Conservation (phyloP, 148 eudicot species). For the Nepenthes gracilis region DNA sequence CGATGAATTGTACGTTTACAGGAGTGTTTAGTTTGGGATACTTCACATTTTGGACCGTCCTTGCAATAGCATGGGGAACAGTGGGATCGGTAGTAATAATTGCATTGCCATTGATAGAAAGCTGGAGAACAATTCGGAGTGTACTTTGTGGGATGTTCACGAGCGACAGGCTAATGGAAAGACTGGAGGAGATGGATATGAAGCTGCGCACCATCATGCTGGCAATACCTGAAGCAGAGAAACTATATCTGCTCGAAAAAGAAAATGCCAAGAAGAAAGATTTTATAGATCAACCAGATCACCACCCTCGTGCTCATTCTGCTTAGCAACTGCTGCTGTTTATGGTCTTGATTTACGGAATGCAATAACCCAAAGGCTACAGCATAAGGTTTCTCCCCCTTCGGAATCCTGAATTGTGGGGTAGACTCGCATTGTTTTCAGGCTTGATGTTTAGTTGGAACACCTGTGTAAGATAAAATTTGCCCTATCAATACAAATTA, state of each 20-base stretch:
- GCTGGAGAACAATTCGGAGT: constrained; percentile 65
- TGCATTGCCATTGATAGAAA: constrained; percentile 66
- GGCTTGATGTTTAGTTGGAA: too few species aligned
- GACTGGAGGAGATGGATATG: constrained; percentile 50
- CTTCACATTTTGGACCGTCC: constrained; percentile 80
- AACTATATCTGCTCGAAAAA: constrained; percentile 50
- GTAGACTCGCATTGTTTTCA: too few species aligned
- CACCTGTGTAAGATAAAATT: too few species aligned
- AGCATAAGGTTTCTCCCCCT: too few species aligned
- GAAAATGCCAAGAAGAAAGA: constrained; percentile 54
- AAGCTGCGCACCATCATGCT: constrained; percentile 49
- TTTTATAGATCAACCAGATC: constrained; percentile 10
- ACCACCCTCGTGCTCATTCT: not conserved
- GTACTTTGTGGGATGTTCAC: constrained; percentile 68
- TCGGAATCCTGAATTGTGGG: too few species aligned
- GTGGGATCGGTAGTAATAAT: constrained; percentile 77
- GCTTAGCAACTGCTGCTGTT: constrained; percentile 2
- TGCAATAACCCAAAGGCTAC: too few species aligned
- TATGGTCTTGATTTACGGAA: too few species aligned
- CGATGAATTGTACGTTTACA: constrained; percentile 10
- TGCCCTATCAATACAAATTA: too few species aligned
- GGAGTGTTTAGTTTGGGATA: constrained; percentile 69
- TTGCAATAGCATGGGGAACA: constrained; percentile 93
- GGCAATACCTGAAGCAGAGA: constrained; percentile 71
- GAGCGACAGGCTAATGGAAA: constrained; percentile 53